Base-by-base conservation (phyloP, 148 eudicot species). In the Cornus controversa region DNA sequence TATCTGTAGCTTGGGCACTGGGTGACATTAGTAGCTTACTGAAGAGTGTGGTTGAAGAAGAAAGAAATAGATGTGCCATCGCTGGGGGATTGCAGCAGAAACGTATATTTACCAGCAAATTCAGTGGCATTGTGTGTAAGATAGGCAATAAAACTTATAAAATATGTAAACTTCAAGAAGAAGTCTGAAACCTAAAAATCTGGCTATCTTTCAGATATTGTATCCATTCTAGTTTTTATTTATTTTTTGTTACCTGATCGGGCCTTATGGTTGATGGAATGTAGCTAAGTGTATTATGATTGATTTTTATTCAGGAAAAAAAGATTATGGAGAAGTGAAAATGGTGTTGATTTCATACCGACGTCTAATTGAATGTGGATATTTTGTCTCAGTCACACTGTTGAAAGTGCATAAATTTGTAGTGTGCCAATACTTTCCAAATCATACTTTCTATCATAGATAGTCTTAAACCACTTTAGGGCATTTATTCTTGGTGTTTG, bases 1-100 rank as follows among this genome's bases (percentile, higher is more conserved):
- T 94, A 84, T 94, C 97, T 2, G 76, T 92, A 81, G 91, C 90
- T 57, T 94, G 98, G 98, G 97, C 91, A 62, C 73, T 78, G 8
- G 97, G 89, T 0, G 92, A 94, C 77, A 81, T 87, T 68, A 82
- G 94, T 70, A 87, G 84, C 66, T 66, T 75, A 65, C 76, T 94
- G 76, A 84, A 76, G 75, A 87, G 84, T 73, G 87, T 83, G 73
- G 86, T 92, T 54, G 89, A 76, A 74, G 90, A 84, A 72, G 92
- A 85, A 79, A 63, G 34, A 31, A 92, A 84, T 86, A 86, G 74
- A 78, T 82, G 75, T 26, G 63, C 63, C 10, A 54, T 69, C 64
- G 70, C 28, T 25, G 79, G 79, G n/a, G 84, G 79, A 67, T 77
- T 77, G 34, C 68, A 67, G 60, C 81, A 67, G 64, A 88, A 86